A percentile compares a stretch with the other conserved stretches of the same genome.
Conservation (phyloP, 371 early-diverging fungal genomes). For the Umbelopsis sp. region DNA sequence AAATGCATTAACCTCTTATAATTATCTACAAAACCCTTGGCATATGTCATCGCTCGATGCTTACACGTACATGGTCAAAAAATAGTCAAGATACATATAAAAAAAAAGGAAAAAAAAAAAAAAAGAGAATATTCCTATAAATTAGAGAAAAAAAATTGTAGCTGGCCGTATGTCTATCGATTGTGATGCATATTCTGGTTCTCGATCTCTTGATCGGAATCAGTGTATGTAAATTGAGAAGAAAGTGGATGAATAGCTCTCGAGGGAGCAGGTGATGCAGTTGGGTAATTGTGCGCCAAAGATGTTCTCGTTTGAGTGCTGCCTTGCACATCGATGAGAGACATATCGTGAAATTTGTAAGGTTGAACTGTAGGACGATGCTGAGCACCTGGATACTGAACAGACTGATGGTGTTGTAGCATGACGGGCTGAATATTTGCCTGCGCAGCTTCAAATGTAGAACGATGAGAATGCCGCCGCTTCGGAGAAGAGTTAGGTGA, state of each 20-base stretch:
- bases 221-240: not conserved
- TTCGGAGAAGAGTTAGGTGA: not conserved
- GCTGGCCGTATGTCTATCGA: not conserved
- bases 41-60: not conserved
- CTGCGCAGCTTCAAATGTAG: not conserved
- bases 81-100: not conserved
- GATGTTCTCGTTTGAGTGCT: not conserved
- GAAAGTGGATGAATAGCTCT: constrained; percentile 19
- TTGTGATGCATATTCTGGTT: constrained; percentile 5
- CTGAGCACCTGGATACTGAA: constrained; percentile 8
- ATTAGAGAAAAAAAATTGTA: not conserved
- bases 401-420: constrained; percentile 16
- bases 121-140: not conserved
- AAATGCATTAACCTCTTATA: not conserved
- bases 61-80: not conserved
- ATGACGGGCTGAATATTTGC: not conserved
- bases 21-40: constrained; percentile 2
- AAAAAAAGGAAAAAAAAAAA: not conserved
- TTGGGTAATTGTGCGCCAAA: not conserved
- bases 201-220: not conserved
- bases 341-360: not conserved
- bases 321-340: not conserved
- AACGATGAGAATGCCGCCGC: constrained; percentile 3
- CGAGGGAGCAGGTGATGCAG: not conserved
- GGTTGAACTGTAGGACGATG: not conserved